Evolutionary conservation across 495 filamentous ascomycete genomes (phyloP), one percentile per base, ranked within the genome.

Genomic region (Penicillium malachiteum): DNA sequence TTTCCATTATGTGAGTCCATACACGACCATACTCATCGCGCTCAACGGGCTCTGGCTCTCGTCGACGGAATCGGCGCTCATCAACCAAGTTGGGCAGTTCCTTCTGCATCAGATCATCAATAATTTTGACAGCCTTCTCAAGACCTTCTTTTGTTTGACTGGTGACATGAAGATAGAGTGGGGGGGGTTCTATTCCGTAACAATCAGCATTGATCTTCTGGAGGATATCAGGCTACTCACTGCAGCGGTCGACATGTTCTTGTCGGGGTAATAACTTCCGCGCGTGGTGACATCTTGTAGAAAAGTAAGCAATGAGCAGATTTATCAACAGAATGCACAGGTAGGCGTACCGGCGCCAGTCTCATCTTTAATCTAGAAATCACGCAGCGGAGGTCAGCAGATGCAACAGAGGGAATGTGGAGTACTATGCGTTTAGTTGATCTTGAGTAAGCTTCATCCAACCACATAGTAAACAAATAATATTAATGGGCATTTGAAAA

Each of bases 281-380:
- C 93, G 87, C 39, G 94, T 97, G 18, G 94, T 97, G 82, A 98
- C 92, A 96, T 98, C 94, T 98, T 97, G 68, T 73, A 69, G 83
- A 66, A 69, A 81, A 66, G 69, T 68, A 62, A 67, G 63, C 72
- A 52, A 86, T 88, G 77, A 88, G 83, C 78, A 77, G 76, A 67
- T 69, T 75, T 80, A 71, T 69, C 72, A 80, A 63, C 41, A 68
- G 40, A 64, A 67, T 50, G 66, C 72, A 70, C 74, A 59, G 44
- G 67, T 70, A 78, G 81, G 87, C 94, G 86, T 98, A 98, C 94
- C 94, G 81, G 94, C 93, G 86, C 94, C 94, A 88, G 94, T 97
- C 68, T 97, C 89, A 79, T 97, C 92, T 89, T 96, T 96, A 63
- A 98, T 98, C 94, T 98, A 96, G 71, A 90, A 89, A 70, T 84